A percentile compares a stretch with the other conserved stretches of the same genome.
phyloP scores from a whole-genome alignment of 495 filamentous ascomycete species.

The Penicillium silybi region DNA sequence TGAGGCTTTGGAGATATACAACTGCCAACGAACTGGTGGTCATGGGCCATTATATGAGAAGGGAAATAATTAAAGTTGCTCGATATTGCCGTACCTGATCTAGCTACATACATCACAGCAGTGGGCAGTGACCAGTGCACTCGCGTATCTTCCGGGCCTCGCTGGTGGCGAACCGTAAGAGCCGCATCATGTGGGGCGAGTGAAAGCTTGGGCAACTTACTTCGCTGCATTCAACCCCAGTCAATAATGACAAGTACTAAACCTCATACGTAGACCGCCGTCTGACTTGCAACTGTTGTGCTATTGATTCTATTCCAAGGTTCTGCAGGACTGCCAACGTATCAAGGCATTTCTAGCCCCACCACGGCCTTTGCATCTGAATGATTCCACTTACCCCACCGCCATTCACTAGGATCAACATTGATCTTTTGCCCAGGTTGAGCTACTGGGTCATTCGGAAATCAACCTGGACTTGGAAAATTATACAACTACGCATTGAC shows the following conservation, averaged over 20 bases:
- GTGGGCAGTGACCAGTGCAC: not conserved
- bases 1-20: not conserved
- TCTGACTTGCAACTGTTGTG: not conserved
- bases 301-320: not conserved
- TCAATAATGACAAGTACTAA: too few relatives aligned
- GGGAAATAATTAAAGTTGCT: not conserved
- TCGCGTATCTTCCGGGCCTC: not conserved
- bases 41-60: not conserved
- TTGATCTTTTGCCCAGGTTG: not conserved
- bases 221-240: too few relatives aligned
- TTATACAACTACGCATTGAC: not conserved
- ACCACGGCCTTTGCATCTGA: not conserved
- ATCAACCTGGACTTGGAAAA: not conserved
- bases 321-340: not conserved
- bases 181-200: not conserved
- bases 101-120: not conserved
- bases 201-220: not conserved
- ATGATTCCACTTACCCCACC: not conserved
- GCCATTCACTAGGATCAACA: not conserved
- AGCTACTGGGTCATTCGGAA: too few relatives aligned
- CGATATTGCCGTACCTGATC: not conserved
- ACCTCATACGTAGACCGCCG: too few relatives aligned
- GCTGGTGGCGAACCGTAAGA: not conserved
- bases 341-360: not conserved
- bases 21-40: not conserved